Evolutionary conservation across 306 rosid species (phyloP).

Genomic region (Fagus sylvatica): DNA sequence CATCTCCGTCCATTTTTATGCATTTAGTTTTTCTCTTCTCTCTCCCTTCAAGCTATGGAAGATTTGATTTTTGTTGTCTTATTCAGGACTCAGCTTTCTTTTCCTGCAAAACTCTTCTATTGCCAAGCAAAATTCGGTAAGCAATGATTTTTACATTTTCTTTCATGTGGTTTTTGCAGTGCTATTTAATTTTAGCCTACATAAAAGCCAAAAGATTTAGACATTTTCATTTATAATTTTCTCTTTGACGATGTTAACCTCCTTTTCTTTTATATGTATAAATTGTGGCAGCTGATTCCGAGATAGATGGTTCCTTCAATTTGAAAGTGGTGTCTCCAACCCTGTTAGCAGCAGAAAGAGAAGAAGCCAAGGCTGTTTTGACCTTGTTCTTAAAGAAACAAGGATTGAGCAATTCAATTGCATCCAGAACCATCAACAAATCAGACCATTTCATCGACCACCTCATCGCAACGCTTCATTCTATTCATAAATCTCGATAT

Average conservation of each 20-base stretch:
- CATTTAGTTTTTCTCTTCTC: not conserved
- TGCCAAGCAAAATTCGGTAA: constrained; percentile 68
- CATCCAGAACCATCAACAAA: constrained; percentile 75
- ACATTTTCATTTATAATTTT: not conserved
- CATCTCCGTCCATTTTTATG: not conserved
- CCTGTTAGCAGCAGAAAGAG: constrained; percentile 84
- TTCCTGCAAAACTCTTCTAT: constrained; percentile 45
- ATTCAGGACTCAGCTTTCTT: constrained; percentile 56
- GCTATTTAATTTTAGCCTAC: constrained; percentile 1
- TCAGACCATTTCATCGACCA: constrained; percentile 75
- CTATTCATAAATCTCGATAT: constrained; percentile 79
- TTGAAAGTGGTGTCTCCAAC: constrained; percentile 50
- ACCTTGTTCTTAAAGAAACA: constrained; percentile 80
- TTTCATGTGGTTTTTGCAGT: constrained; percentile 13
- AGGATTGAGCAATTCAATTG: constrained; percentile 72
- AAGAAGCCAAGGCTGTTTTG: constrained; percentile 90
- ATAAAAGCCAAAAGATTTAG: not conserved
- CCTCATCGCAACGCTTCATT: constrained; percentile 77
- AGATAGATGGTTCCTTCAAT: constrained; percentile 51
- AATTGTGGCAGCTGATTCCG: constrained; percentile 41
- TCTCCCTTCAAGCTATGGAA: not conserved
- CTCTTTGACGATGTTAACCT: constrained; percentile 15
- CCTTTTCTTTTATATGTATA: constrained; percentile 8
- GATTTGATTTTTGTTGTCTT: constrained; percentile 6
- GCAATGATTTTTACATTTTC: constrained; percentile 25